Conservation (phyloP, 2,329 filamentous ascomycete species). For the Macrophomina pseudophaseolina region DNA sequence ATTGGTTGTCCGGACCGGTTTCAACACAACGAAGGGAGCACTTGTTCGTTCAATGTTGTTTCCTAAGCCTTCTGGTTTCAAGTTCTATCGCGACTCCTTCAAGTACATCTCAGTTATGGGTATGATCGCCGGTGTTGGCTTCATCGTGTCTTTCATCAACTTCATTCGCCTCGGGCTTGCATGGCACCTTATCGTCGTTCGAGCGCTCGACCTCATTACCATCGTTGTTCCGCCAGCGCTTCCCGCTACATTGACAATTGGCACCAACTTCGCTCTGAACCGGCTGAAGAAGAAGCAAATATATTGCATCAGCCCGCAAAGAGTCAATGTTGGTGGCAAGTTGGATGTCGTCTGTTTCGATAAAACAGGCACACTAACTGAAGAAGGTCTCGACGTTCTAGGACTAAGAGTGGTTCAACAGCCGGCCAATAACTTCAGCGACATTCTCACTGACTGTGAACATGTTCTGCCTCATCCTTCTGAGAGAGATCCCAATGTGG, state of each 20-base stretch:
- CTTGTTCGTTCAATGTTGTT: slow-evolving; percentile 98
- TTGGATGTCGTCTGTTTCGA: slow-evolving; percentile 97
- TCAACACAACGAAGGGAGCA: slow-evolving; percentile 96
- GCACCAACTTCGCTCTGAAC: slow-evolving; percentile 90
- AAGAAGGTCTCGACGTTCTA: slow-evolving; percentile 92
- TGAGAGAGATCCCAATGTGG: slow-evolving; percentile 63
- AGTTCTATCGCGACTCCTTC: slow-evolving; percentile 97
- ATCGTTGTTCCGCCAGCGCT: slow-evolving; percentile 96
- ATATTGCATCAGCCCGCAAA: slow-evolving; percentile 96
- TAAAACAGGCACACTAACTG: slow-evolving; percentile 97
- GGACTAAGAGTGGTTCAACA: slow-evolving; percentile 80
- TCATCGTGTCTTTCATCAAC: slow-evolving; percentile 89
- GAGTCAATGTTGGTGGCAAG: slow-evolving; percentile 96
- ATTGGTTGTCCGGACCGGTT: slow-evolving; percentile 90
- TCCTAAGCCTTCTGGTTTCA: slow-evolving; percentile 97
- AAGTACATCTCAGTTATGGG: slow-evolving; percentile 98
- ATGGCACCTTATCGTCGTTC: slow-evolving; percentile 89
- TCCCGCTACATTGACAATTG: slow-evolving; percentile 93
- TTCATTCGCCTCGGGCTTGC: slow-evolving; percentile 83
- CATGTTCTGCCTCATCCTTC: slow-evolving; percentile 61
- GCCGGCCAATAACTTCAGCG: slow-evolving; percentile 70
- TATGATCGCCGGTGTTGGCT: slow-evolving; percentile 81
- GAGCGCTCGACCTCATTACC: slow-evolving; percentile 92
- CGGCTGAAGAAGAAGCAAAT: slow-evolving; percentile 88
- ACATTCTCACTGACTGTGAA: slow-evolving; percentile 71